Evolutionary conservation across 768 basidiomycete species (phyloP).

Genomic region (Lentinus brumalis): DNA sequence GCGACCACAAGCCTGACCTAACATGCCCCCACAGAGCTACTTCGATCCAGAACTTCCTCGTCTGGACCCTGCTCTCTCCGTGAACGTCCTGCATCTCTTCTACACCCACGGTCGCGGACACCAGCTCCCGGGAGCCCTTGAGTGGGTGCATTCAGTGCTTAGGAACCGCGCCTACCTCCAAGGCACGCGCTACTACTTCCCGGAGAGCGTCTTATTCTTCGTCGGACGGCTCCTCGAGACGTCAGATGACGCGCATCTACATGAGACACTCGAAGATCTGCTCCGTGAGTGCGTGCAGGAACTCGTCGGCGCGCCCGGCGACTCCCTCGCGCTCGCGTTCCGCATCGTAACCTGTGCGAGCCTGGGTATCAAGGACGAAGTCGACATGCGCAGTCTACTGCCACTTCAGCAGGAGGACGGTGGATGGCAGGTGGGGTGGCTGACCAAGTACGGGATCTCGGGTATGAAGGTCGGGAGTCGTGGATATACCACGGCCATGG

Average conservation of each 20-base stretch:
- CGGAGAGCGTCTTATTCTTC: slow-evolving; percentile 52
- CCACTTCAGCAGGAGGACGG: slow-evolving; percentile 51
- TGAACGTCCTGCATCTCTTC: slow-evolving; percentile 47
- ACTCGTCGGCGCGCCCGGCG: slow-evolving; percentile 47
- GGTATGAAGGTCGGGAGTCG: slow-evolving; percentile 50
- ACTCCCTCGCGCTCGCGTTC: slow-evolving; percentile 52
- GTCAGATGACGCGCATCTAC: slow-evolving; percentile 28
- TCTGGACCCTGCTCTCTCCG: slow-evolving; percentile 52
- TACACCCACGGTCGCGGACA: slow-evolving; percentile 46
- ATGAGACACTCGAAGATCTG: slow-evolving; percentile 30
- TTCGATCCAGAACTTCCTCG: slow-evolving; percentile 49
- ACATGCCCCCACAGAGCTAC: slow-evolving; percentile 38
- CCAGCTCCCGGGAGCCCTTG: slow-evolving; percentile 41
- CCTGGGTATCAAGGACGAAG: slow-evolving; percentile 41
- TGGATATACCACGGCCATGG: slow-evolving; percentile 51
- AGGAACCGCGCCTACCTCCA: slow-evolving; percentile 50
- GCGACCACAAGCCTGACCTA: background rate
- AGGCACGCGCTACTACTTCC: slow-evolving; percentile 50
- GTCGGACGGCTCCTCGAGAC: slow-evolving; percentile 41
- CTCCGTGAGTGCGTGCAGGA: slow-evolving; percentile 46
- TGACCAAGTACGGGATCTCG: slow-evolving; percentile 51
- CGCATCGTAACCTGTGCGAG: slow-evolving; percentile 44
- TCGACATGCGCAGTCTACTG: slow-evolving; percentile 45
- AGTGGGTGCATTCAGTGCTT: slow-evolving; percentile 47
- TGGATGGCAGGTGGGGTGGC: slow-evolving; percentile 52